phyloP scores from a whole-genome alignment of 257 asterid genomes.

The Jasminum sambac region DNA sequence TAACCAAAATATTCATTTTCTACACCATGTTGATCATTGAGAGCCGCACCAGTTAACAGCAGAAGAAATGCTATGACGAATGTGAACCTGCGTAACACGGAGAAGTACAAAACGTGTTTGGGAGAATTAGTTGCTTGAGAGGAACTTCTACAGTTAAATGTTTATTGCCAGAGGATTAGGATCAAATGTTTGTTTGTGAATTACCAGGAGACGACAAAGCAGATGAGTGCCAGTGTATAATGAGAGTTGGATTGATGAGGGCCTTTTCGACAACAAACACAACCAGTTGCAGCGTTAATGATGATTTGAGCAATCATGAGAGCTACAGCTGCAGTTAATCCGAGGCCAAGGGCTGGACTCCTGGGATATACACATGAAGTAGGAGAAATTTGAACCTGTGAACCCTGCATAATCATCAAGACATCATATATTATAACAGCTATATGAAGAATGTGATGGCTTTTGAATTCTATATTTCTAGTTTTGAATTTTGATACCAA shows the following conservation, averaged over 20 bases:
- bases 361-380: slow-evolving; percentile 79
- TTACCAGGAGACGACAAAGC: slow-evolving; percentile 91
- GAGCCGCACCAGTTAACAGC: slow-evolving; percentile 88
- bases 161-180: neutral
- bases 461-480: neutral
- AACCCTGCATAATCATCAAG: slow-evolving; percentile 45
- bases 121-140: neutral
- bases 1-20: slow-evolving; percentile 67
- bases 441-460: neutral
- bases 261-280: slow-evolving; percentile 76
- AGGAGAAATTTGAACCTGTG: slow-evolving; percentile 61
- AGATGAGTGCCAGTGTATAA: slow-evolving; percentile 68
- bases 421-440: neutral
- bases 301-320: slow-evolving; percentile 82
- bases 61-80: slow-evolving; percentile 81
- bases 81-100: slow-evolving; percentile 64
- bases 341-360: slow-evolving; percentile 84
- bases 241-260: slow-evolving; percentile 58
- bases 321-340: slow-evolving; percentile 67
- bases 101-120: neutral
- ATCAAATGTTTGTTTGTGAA: slow-evolving; percentile 4
- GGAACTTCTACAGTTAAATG: neutral
- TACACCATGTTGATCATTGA: slow-evolving; percentile 78
- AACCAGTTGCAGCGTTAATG: slow-evolving; percentile 76
- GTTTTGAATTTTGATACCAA: no score